phyloP scores from a whole-genome alignment of 441 rosid genomes.

The Adansonia rubrostipa region DNA sequence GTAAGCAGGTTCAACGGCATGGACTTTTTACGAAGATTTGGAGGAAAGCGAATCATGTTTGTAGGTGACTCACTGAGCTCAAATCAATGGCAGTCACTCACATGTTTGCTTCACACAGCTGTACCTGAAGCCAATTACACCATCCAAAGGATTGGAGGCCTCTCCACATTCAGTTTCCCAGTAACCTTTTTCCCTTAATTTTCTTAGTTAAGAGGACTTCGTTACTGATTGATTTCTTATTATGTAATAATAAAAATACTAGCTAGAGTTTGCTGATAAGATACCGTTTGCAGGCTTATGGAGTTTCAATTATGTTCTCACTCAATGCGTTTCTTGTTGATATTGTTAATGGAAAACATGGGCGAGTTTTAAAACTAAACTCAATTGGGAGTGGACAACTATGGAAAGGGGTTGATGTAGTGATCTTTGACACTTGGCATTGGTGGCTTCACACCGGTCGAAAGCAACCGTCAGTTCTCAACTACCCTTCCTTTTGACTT shows the following conservation, averaged over 20 bases:
- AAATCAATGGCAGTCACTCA: constrained; percentile 66
- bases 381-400: constrained; percentile 51
- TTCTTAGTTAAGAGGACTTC: neutral
- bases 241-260: neutral
- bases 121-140: constrained; percentile 35
- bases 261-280: neutral
- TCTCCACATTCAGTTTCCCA: constrained; percentile 52
- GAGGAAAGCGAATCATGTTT: constrained; percentile 55
- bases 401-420: constrained; percentile 56
- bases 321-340: constrained; percentile 38
- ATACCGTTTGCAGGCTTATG: constrained; percentile 26
- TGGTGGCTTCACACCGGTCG: constrained; percentile 83
- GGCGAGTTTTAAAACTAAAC: constrained; percentile 52
- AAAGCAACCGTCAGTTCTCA: constrained; percentile 59
- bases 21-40: constrained; percentile 34
- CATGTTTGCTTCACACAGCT: constrained; percentile 53
- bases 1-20: constrained; percentile 44
- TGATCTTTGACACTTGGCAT: constrained; percentile 79
- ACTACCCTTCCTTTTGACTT: too few relatives aligned
- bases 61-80: constrained; percentile 64
- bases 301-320: constrained; percentile 25
- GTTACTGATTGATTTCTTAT: neutral
- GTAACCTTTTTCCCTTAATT: constrained; percentile 28
- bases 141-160: constrained; percentile 32
- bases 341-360: constrained; percentile 23